These are phyloP conservation scores for Agastache rugosa DNA, from an alignment of 257 asterid species.

Conservation along the genomic window DNA sequence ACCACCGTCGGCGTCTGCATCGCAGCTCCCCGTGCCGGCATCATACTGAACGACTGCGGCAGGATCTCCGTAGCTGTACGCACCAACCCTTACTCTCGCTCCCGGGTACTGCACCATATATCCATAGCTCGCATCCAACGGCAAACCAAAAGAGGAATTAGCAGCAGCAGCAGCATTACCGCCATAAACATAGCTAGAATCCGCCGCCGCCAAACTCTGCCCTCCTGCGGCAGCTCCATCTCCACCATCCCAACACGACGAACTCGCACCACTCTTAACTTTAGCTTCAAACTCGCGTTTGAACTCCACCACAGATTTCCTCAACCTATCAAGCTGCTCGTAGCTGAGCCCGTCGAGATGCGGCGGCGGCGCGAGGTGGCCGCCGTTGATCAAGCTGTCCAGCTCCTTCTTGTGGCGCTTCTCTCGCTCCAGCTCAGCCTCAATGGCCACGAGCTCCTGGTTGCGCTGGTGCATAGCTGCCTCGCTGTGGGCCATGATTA, in stretches of 20 bases:
- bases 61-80: not conserved
- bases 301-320: not conserved
- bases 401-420: slow-evolving; percentile 13
- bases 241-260: not conserved
- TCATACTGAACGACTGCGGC: not conserved
- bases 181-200: not conserved
- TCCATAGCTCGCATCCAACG: not conserved
- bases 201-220: not conserved
- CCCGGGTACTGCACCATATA: slow-evolving; percentile 9
- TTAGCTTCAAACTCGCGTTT: not conserved
- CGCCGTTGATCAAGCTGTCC: not conserved
- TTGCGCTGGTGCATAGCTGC: not conserved
- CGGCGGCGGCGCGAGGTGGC: not conserved
- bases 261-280: not conserved
- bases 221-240: not conserved
- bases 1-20: not conserved
- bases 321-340: not conserved
- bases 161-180: not conserved
- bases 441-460: not conserved
- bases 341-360: not conserved
- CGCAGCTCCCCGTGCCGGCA: too few relatives aligned
- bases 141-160: not conserved
- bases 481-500: slow-evolving; percentile 5
- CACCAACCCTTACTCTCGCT: not conserved
- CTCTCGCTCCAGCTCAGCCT: slow-evolving; percentile 10